Base-by-base conservation (phyloP, 176 grass and related monocot species). In the Triticum turgidum region DNA sequence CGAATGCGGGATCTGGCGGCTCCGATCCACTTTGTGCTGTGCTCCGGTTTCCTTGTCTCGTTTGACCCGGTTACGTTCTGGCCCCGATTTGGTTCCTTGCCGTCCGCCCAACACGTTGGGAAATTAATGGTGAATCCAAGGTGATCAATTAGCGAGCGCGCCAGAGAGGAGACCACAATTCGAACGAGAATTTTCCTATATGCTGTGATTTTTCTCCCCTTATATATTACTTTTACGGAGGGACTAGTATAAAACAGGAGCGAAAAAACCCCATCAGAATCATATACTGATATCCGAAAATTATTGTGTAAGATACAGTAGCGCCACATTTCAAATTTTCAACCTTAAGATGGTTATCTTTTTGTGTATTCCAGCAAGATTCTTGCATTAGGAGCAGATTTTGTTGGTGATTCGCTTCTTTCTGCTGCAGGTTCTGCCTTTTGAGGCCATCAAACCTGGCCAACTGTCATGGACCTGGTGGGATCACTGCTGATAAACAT, bases 401-500 rank as follows among this genome's bases (percentile, higher is more conserved):
- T 81, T 67, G 61, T 73, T 38, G 52, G 15, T 56, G 35, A 21
- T 77, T 69, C 4, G 34, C 67, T 85, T 82, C 6, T 27, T 84
- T 66, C 29, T 35, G 70, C 51, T 82, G 81, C 90, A 86, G 84
- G 82, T 68, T 74, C 45, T 78, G 61, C 65, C 41, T 37, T n/a
- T 20, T 56, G 73, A 20, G 2, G 38, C 29, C 47, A 1, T 7
- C 80, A 65, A 87, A 22, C 73, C 47, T 86, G 86, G 85, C 74
- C 29, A 88, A 18, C 47, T 62, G 80, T 41, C 58, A 92, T 95
- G 93, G 90, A 92, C 29, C 82, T 92, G 52, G 79, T 86, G 52
- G 91, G 83, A 78, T 85, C 89, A 66, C 65, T 90, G 84, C 81
- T 98, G 68, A 9, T 92, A 52, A 90, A 21, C 87, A 77, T 91